These are phyloP conservation scores for Xylariaceae sp. DNA, from an alignment of 2,329 filamentous ascomycete genomes.

Conservation along the genomic window DNA sequence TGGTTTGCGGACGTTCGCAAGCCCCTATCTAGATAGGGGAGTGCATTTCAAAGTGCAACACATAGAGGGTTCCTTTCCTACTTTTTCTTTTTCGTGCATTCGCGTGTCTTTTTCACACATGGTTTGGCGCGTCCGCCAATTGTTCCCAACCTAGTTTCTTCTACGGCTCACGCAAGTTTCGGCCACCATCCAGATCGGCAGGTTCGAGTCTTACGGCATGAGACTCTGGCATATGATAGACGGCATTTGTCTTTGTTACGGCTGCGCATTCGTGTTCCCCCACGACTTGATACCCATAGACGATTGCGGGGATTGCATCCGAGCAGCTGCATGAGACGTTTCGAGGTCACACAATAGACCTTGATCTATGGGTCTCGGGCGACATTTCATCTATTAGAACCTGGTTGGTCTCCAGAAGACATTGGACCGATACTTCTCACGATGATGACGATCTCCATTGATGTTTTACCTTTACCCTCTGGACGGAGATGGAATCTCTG, in stretches of 20 bases:
- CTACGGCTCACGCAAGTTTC: constrained; percentile 31
- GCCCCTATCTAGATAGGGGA: constrained; percentile 4
- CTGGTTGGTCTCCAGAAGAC: constrained; percentile 23
- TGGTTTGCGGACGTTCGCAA: constrained; percentile 3
- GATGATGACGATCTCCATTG: constrained; percentile 33
- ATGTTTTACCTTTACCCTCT: constrained; percentile 33
- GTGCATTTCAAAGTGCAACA: constrained; percentile 25
- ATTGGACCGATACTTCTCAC: constrained; percentile 27
- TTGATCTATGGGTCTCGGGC: constrained; percentile 28
- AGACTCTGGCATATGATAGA: constrained; percentile 36
- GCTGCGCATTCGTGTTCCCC: constrained; percentile 29
- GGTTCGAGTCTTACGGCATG: constrained; percentile 32
- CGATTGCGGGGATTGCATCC: constrained; percentile 28
- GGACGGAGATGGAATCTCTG: constrained; percentile 30
- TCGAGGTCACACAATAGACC: constrained; percentile 29
- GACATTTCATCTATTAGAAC: constrained; percentile 30
- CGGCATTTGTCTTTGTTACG: constrained; percentile 36
- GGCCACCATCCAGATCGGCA: constrained; percentile 32
- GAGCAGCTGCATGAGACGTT: constrained; percentile 34
- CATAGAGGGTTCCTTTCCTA: constrained; percentile 20
- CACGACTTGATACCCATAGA: constrained; percentile 37
- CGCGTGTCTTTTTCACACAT: constrained; percentile 25
- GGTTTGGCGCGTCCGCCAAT: constrained; percentile 17
- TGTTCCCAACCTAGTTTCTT: constrained; percentile 29
- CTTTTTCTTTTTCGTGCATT: constrained; percentile 20